These are phyloP conservation scores for Sugiyamaella qingdaonensis DNA, from an alignment of 805 yeast genomes.

Conservation along the genomic window DNA sequence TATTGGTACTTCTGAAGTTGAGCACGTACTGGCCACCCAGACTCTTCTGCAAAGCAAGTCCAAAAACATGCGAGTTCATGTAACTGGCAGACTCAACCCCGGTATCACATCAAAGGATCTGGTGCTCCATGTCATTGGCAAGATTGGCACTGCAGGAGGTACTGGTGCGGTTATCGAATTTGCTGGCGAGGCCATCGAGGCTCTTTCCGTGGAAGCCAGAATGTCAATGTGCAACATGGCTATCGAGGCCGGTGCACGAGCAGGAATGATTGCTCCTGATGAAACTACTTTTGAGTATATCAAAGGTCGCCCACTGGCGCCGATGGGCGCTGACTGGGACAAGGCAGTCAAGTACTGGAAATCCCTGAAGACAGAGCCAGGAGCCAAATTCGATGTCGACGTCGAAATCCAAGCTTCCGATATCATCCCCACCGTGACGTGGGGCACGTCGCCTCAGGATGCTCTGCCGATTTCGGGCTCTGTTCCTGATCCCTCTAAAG, in stretches of 20 bases:
- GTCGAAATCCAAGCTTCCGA: conserved; percentile 77
- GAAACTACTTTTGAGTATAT: conserved; percentile 82
- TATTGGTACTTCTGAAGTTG: conserved; percentile 98
- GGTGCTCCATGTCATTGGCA: conserved; percentile 89
- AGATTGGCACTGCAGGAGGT: conserved; percentile 99
- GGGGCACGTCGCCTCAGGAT: conserved; percentile 99
- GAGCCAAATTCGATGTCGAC: conserved; percentile 83
- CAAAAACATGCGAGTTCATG: conserved; percentile 87
- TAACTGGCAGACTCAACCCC: conserved; percentile 76
- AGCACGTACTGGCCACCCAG: conserved; percentile 97
- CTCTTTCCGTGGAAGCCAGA: conserved; percentile 91
- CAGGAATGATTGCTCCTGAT: conserved; percentile 98
- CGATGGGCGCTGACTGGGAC: conserved; percentile 91
- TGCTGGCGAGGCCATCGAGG: conserved; percentile 91
- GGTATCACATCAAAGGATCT: conserved; percentile 97
- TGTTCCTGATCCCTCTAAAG: conserved; percentile 84
- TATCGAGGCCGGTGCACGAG: conserved; percentile 98
- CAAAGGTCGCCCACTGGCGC: conserved; percentile 92
- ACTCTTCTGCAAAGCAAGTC: conserved; percentile 88
- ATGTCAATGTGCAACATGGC: conserved; percentile 99
- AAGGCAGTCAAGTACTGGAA: conserved; percentile 91
- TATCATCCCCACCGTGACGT: conserved; percentile 91
- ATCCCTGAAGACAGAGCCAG: conserved; percentile 81
- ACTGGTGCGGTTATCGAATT: conserved; percentile 96
- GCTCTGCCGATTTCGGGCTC: conserved; percentile 88